Base-by-base conservation (phyloP, 495 filamentous ascomycete species). In the Rhypophila decipiens region DNA sequence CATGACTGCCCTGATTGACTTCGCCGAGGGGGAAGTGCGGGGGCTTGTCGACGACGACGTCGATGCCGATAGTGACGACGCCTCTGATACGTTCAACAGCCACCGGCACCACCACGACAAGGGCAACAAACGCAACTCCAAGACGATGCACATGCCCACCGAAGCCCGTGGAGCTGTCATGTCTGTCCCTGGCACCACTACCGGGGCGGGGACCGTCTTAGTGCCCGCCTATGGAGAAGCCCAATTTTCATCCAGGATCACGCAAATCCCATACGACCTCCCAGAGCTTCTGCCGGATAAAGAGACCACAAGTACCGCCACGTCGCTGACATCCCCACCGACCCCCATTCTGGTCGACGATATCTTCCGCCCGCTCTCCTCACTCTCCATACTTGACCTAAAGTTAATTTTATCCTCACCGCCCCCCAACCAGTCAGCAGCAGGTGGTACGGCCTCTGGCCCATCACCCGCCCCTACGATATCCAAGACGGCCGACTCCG, bases 1-100 rank as follows among this genome's bases (percentile, higher is more conserved):
- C 35, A 50, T 61, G 22, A 48, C 39, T 10, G 53, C 41, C n/a
- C 15, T 57, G 37, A 53, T 55, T 24, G 23, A 55, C n/a, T 55
- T 38, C 29, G 49, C 51, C 37, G 53, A 59, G 13, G 39, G 53
- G 11, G 44, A 44, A 2, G 24, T 27, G 40, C 35, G 27, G 23
- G 7, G n/a, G 15, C 2, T 23, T n/a, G n/a, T 46, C 15, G 34
- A 41, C 42, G 52, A 55, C 44, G 54, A 56, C 34, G 55, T 56
- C 31, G 56, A 61, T 22, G 48, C 53, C 45, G 53, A 56, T 33
- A 57, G 49, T 5, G 42, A 40, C 12, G 10, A 31, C 22, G 47
- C 47, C 38, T 51, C 46, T 17, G 44, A 31, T 12, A 33, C 13
- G 24, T 12, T 27, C 38, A 11, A 37, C 24, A 13, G 18, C 23